Evolutionary conservation across 2,329 filamentous ascomycete species (phyloP), one percentile per base, ranked within the genome.

Genomic region (Tetracladium maxilliforme): DNA sequence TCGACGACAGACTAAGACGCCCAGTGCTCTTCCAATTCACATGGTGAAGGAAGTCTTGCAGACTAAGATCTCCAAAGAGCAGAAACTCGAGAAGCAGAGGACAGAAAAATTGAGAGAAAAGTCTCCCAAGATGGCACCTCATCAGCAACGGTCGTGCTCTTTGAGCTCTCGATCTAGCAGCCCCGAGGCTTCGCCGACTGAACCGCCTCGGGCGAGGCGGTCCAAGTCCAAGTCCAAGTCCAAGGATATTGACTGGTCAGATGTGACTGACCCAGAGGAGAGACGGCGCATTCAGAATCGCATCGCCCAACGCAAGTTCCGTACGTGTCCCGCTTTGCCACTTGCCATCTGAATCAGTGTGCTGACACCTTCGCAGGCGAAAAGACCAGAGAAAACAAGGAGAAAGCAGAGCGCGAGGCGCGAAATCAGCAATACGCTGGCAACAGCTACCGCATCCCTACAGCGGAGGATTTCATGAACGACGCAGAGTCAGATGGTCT

Each of bases 261-360:
- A 73, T 1, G 61, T 83, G 21, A 66, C 64, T 6, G 75, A 83
- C 37, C 73, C 74, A 0, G 70, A 71, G 31, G 73, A 81, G 51
- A 62, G 78, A 41, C 60, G 78, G 33, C 71, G 75, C 31, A 76
- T 83, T 25, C 78, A 84, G 45, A 84, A 84, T 44, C 66, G 75
- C 27, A 65, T 82, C 32, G 77, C 77, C 3, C 78, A 83, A 41
- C 62, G 77, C 36, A 81, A 81, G 39, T 83, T 81, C 37, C 64
- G 78, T 83, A 61, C 41, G 73, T 54, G 7, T 10, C 14, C 7
- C 16, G 10, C 16, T 19, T 12, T 21, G 6, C n/a, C n/a, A 22
- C n/a, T 6, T 12, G 21, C 21, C 10, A 4, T n/a, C 7, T 4
- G 10, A 9, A 16, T 16, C 23, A 11, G 14, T 10, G 12, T 12